A percentile compares a stretch with the other conserved stretches of the same genome.
These are phyloP conservation scores for Claviceps fusiformis DNA, from an alignment of 2,329 filamentous ascomycete species.

Conservation along the genomic window DNA sequence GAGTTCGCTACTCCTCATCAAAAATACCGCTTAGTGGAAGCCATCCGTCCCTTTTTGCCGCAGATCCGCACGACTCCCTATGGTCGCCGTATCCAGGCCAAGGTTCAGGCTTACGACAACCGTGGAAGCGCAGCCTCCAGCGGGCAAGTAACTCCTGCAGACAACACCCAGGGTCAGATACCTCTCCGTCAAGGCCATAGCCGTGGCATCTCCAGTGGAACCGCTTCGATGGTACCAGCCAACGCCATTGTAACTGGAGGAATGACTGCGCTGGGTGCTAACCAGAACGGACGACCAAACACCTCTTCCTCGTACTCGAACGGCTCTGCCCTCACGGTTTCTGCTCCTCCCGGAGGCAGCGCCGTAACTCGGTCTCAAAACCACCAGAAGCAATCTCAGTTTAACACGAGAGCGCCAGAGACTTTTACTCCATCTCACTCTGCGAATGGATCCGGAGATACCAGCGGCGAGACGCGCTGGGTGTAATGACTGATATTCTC, in stretches of 20 bases:
- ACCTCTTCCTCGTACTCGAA: constrained; percentile 21
- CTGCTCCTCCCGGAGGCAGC: constrained; percentile 14
- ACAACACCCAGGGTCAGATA: constrained; percentile 41
- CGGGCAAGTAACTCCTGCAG: constrained; percentile 38
- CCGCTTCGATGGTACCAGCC: constrained; percentile 20
- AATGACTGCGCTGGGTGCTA: constrained; percentile 8
- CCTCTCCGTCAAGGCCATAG: constrained; percentile 30
- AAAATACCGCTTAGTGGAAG: constrained; percentile 66
- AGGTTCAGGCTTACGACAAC: constrained; percentile 55
- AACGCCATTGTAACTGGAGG: constrained; percentile 16
- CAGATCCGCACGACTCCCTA: constrained; percentile 83
- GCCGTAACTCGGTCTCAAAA: constrained; percentile 14
- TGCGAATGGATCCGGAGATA: constrained; percentile 14
- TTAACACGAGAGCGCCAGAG: constrained; percentile 14
- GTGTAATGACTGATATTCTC: constrained; percentile 18
- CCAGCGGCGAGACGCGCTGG: constrained; percentile 23
- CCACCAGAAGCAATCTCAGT: constrained; percentile 13
- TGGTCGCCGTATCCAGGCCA: constrained; percentile 83
- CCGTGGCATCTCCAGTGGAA: constrained; percentile 28
- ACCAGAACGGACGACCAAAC: constrained; percentile 18
- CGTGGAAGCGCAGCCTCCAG: constrained; percentile 29
- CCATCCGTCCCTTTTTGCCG: constrained; percentile 72
- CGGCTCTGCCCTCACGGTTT: constrained; percentile 18
- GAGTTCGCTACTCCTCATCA: constrained; percentile 66
- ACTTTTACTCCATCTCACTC: constrained; percentile 14